Evolutionary conservation across 2,329 filamentous ascomycete species (phyloP), one percentile per base, ranked within the genome.

Genomic region (Cordyceps cateniannulata): DNA sequence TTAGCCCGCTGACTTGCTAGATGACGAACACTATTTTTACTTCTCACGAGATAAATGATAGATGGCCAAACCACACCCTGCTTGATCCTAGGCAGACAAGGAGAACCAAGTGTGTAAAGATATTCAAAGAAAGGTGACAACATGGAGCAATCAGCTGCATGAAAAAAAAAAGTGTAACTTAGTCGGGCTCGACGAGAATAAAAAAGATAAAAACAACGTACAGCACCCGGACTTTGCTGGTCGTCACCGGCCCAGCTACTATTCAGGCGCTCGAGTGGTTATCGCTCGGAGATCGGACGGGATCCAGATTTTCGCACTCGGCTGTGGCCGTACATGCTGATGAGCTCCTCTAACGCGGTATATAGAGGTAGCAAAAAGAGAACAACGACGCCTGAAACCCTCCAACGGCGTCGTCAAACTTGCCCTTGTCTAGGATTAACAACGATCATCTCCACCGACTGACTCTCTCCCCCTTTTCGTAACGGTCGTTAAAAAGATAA

Each of bases 161-260:
- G 16, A 27, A 10, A 22, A 20, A 45, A 32, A 50, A 20, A 50
- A 7, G n/a, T n/a, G n/a, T n/a, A n/a, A 29, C 14, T 47, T 8
- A 14, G 12, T 40, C 16, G 45, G 24, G 24, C 6, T 48, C 24
- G 25, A 32, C 8, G 24, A 24, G 45, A 49, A 50, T n/a, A n/a
- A n/a, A n/a, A n/a, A n/a, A n/a, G n/a, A 45, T 35, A 40, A 58
- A 29, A 42, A 27, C 12, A 38, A 49, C 45, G 55, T 49, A 58
- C 55, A 58, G 44, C 55, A 58, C 55, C 55, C 45, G 35, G 55
- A 49, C 20, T 58, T 58, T 32, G 55, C 45, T 58, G 55, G 44
- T 58, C 45, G 55, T 58, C 55, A 58, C 55, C 45, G 55, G 25
- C 45, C 55, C 55, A 58, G 45, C 55, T 58, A 58, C 55, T 58